Base-by-base conservation (phyloP, 805 yeast species). In the Peterozyma xylosa region DNA sequence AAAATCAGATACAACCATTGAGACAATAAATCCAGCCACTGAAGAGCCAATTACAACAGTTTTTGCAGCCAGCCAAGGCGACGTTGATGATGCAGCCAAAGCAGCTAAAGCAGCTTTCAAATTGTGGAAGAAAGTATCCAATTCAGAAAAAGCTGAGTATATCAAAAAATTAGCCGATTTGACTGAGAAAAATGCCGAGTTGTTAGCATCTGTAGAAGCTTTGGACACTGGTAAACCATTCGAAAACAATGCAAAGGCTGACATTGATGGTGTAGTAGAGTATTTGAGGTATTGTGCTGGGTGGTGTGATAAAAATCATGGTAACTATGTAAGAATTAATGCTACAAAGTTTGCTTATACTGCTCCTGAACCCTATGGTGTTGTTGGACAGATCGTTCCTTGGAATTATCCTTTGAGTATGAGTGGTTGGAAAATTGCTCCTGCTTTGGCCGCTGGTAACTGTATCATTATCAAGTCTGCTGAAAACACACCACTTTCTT, bases 401-500 rank as follows among this genome's bases (percentile, higher is more conserved):
- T 80, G 87, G 86, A 80, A 80, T 64, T 81, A 77, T 57, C 86
- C 87, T 30, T 60, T 80, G 52, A 66, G 73, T 30, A 82, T 83
- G 88, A 79, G 84, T 13, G 71, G 85, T 18, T 85, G 93, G 93
- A 84, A 85, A 62, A 68, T 85, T 56, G 87, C 85, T 27, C 91
- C 91, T 17, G 93, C 95, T 9, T 64, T 85, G 50, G 88, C 90
- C 36, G 82, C 86, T 42, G 93, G 93, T 43, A 84, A 86, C 62
- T 72, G 78, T 11, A 74, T 82, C 38, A 78, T 85, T 38, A 72
- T 85, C 59, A 85, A 85, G 62, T 73, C 87, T 2, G 81, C 88
- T 45, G 93, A 86, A 63, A 66, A 80, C 51, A 83, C 91, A 6
- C 93, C 93, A 11, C 69, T 85, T 53, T 77, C 88, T 21, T 67